Evolutionary conservation across 345 rosid species (phyloP).

Genomic region (Rhodamnia rubescens): DNA sequence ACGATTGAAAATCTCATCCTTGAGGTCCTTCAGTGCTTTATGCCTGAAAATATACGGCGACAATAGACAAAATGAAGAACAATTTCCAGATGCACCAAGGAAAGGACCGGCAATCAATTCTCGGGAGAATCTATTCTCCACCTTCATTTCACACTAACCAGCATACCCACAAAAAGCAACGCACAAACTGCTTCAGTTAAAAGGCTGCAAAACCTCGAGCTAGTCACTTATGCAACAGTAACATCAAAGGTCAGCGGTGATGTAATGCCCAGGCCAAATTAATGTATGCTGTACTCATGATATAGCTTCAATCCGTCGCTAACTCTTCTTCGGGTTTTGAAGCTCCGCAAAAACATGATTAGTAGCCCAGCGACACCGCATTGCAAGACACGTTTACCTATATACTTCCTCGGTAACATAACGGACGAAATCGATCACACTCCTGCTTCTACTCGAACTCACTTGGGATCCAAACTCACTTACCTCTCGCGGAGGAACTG

Average conservation of each 20-base stretch:
- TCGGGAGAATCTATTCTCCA: neutral
- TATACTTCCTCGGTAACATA: neutral
- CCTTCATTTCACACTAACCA: neutral
- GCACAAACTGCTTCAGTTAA: neutral
- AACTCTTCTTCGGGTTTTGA: neutral
- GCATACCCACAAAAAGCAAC: neutral
- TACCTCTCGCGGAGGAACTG: conserved; percentile 95
- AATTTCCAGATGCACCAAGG: neutral
- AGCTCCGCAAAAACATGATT: neutral
- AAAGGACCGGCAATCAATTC: neutral
- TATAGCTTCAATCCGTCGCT: neutral
- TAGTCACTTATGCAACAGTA: neutral
- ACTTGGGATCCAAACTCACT: neutral
- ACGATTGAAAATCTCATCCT: conserved; percentile 66
- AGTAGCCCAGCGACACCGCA: neutral
- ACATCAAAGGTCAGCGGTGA: neutral
- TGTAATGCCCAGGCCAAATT: neutral
- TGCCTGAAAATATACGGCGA: conserved; percentile 36
- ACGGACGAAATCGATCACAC: neutral
- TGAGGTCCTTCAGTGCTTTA: conserved; percentile 73
- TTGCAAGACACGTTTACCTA: neutral
- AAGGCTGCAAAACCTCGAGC: neutral
- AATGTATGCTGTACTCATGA: accelerated
- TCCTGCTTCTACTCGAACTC: neutral
- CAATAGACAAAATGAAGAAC: neutral